Base-by-base conservation (phyloP, 257 asterid genomes). In the Solanum microdontum region DNA sequence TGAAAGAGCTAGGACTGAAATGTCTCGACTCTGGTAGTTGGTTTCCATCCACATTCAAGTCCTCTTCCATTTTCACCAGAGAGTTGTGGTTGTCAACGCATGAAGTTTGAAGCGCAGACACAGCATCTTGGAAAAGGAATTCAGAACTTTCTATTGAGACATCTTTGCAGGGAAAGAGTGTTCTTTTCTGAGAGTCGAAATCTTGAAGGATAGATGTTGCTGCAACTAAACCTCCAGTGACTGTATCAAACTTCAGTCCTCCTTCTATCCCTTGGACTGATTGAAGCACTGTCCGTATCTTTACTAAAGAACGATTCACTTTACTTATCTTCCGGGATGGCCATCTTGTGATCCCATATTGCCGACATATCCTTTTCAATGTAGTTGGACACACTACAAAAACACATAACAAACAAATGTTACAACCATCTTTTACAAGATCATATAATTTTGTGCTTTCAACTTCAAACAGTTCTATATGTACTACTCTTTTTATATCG, bases 271-370 rank as follows among this genome's bases (percentile, higher is more conserved):
- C 98, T 66, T 94, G 94, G 80, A 94, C 99, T 66, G 99, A 96
- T 90, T 94, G 92, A 7, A 96, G 92, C 89, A 95, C 96, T 8
- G 93, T 90, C 70, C 90, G 98, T 66, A 96, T 92, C 88, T 96
- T 95, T 87, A 90, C 92, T 85, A 96, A 88, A 85, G 99, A 96
- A 66, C 98, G 96, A 90, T 94, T 93, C 36, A 94, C 99, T 89
- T 96, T 96, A 86, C 92, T 92, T 90, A 96, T 96, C 90, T 94
- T 94, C 88, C 98, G 96, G 75, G 96, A 95, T 86, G 99, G 99
- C 99, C 99, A 96, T 89, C 98, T 92, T 43, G 94, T 88, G 92
- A 96, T 96, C 86, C 98, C 98, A 84, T 96, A 94, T 45, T 92
- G 93, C 88, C 99, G 92, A 88, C 99, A 96, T 91, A 96, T 94